Conservation (phyloP, 441 rosid genomes). For the Rhodomyrtus psidioides region DNA sequence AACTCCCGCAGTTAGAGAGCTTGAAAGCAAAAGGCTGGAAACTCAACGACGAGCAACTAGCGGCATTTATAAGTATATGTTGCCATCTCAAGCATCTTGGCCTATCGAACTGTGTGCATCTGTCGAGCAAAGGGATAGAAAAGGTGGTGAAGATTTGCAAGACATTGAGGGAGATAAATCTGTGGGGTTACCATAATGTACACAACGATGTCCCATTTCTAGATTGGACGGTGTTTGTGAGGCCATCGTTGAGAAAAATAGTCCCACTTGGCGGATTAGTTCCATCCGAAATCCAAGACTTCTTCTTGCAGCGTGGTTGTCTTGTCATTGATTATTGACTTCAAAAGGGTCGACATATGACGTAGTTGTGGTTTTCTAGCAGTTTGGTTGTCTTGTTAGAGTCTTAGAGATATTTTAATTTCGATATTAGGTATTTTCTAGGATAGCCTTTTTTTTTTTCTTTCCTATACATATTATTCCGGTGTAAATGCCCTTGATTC, state of each 20-base stretch:
- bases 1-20: constrained; percentile 41
- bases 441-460: too few relatives aligned
- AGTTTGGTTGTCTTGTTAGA: too few relatives aligned
- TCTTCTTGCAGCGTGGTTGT: constrained; percentile 56
- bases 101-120: constrained; percentile 36
- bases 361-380: neutral
- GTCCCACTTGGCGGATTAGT: constrained; percentile 25
- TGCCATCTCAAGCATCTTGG: constrained; percentile 29
- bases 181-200: too few relatives aligned
- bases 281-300: constrained; percentile 23
- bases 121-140: constrained; percentile 41
- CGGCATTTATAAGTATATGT: constrained; percentile 38
- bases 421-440: too few relatives aligned
- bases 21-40: constrained; percentile 30
- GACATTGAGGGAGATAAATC: too few relatives aligned
- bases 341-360: neutral
- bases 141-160: too few relatives aligned
- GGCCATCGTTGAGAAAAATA: constrained; percentile 49
- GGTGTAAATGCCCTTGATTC: too few relatives aligned
- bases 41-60: constrained; percentile 29
- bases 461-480: too few relatives aligned
- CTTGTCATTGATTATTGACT: constrained; percentile 16
- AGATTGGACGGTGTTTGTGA: too few relatives aligned
- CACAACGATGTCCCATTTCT: too few relatives aligned
- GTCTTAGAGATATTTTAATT: too few relatives aligned